Percentiles rank a stretch among this genome's conserved stretches.
Evolutionary conservation across 306 rosid species (phyloP).

Genomic region (Cicer pinnatifidum): DNA sequence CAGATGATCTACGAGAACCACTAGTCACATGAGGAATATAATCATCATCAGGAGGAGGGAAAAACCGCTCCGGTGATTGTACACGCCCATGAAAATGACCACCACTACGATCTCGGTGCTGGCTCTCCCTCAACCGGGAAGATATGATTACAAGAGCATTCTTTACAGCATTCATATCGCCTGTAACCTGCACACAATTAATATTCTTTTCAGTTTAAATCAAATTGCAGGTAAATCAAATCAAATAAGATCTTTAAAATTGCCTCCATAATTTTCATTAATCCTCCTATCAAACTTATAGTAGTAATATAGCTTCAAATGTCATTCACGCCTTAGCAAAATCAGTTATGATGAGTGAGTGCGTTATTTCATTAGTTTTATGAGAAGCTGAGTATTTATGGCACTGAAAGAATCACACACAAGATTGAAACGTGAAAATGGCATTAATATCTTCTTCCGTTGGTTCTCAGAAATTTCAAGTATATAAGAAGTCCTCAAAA

Average conservation of each 20-base stretch:
- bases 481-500: constrained; percentile 26
- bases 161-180: constrained; percentile 77
- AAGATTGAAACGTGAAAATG: constrained; percentile 23
- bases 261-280: constrained; percentile 22
- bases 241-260: constrained; percentile 36
- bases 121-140: constrained; percentile 96
- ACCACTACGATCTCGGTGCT: constrained; percentile 80
- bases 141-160: constrained; percentile 73
- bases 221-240: constrained; percentile 14
- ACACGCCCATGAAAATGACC: constrained; percentile 76
- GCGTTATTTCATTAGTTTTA: constrained; percentile 16
- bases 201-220: constrained; percentile 26
- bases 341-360: constrained; percentile 31
- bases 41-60: constrained; percentile 83
- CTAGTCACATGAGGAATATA: constrained; percentile 63
- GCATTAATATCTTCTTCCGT: constrained; percentile 42
- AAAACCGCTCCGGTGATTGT: constrained; percentile 84
- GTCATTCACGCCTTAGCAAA: constrained; percentile 35
- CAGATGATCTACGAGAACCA: constrained; percentile 66
- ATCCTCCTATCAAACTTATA: constrained; percentile 37
- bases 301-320: constrained; percentile 41
- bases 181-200: constrained; percentile 73
- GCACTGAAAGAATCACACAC: background rate
- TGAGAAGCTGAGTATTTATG: background rate
- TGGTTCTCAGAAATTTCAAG: constrained; percentile 29